A percentile compares a stretch with the other conserved stretches of the same genome.
Conservation (phyloP, 1,139 yeast genomes). For the Lodderomyces oxycetoniae region DNA sequence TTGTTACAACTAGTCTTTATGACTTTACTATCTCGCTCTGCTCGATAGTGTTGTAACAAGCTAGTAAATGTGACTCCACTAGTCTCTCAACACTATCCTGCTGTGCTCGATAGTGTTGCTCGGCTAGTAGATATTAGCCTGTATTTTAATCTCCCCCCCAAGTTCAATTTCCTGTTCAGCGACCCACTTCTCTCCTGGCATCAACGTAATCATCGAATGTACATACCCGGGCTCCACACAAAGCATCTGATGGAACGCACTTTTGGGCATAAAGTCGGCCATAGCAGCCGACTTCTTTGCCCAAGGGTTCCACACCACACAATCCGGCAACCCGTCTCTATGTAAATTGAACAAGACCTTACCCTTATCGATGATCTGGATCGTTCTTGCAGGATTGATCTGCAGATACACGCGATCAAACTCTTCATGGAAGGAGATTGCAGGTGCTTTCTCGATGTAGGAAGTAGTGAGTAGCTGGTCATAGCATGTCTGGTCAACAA, state of each 20-base stretch:
- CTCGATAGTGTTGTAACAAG: no score
- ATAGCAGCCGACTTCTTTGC: conserved; percentile 68
- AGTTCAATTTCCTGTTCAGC: conserved; percentile 33
- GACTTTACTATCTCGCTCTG: no score
- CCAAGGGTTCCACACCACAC: conserved; percentile 99
- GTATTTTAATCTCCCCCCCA: conserved; percentile 45
- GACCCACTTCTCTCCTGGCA: conserved; percentile 67
- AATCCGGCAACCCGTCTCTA: conserved; percentile 70
- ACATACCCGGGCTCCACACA: conserved; percentile 95
- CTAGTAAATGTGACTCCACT: no score
- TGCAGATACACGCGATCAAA: conserved; percentile 77
- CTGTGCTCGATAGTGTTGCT: no score
- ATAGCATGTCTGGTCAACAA: conserved; percentile 62
- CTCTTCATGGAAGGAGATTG: conserved; percentile 70
- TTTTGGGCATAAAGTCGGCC: conserved; percentile 84
- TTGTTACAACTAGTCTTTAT: no score
- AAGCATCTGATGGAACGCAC: conserved; percentile 79
- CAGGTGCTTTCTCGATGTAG: conserved; percentile 69
- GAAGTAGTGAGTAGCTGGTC: conserved; percentile 67
- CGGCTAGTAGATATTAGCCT: conserved; percentile 42
- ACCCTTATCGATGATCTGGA: conserved; percentile 67
- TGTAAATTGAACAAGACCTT: conserved; percentile 62
- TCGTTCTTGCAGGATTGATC: conserved; percentile 48
- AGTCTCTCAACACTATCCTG: no score
- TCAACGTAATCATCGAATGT: conserved; percentile 54